Conservation (phyloP, 768 basidiomycete genomes). For the Trametes gibbosa region DNA sequence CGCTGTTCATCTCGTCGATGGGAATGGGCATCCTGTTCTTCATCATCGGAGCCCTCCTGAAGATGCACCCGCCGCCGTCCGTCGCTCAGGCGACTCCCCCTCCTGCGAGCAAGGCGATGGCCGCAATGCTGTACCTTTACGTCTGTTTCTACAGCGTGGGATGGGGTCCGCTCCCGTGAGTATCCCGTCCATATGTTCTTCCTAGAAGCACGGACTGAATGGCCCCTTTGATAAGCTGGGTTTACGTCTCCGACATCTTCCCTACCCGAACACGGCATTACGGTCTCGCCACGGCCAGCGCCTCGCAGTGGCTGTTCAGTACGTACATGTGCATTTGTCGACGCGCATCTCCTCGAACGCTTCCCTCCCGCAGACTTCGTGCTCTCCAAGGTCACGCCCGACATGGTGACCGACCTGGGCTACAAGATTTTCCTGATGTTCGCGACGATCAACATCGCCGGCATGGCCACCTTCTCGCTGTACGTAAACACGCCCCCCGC, state of each 20-base stretch:
- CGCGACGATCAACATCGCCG: slow-evolving; percentile 68
- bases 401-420: slow-evolving; percentile 56
- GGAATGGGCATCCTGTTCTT: slow-evolving; percentile 82
- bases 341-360: no score
- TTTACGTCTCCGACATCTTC: slow-evolving; percentile 79
- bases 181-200: slow-evolving; percentile 36
- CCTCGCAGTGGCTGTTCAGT: slow-evolving; percentile 85
- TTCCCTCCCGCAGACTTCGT: slow-evolving; percentile 53
- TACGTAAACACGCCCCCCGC: slow-evolving; percentile 30
- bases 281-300: slow-evolving; percentile 71
- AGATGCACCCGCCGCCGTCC: slow-evolving; percentile 62
- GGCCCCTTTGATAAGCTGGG: slow-evolving; percentile 26
- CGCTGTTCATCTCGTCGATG: slow-evolving; percentile 68
- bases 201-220: background rate
- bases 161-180: slow-evolving; percentile 70
- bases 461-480: slow-evolving; percentile 67
- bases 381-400: slow-evolving; percentile 68
- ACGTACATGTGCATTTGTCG: slow-evolving; percentile 32
- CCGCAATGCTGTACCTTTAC: slow-evolving; percentile 82
- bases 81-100: slow-evolving; percentile 31
- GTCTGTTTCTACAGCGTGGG: slow-evolving; percentile 88
- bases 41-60: slow-evolving; percentile 82
- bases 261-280: slow-evolving; percentile 81
- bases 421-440: slow-evolving; percentile 81
- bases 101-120: slow-evolving; percentile 71